Base-by-base conservation (phyloP, 2,329 filamentous ascomycete species). In the Rutstroemia sp. region DNA sequence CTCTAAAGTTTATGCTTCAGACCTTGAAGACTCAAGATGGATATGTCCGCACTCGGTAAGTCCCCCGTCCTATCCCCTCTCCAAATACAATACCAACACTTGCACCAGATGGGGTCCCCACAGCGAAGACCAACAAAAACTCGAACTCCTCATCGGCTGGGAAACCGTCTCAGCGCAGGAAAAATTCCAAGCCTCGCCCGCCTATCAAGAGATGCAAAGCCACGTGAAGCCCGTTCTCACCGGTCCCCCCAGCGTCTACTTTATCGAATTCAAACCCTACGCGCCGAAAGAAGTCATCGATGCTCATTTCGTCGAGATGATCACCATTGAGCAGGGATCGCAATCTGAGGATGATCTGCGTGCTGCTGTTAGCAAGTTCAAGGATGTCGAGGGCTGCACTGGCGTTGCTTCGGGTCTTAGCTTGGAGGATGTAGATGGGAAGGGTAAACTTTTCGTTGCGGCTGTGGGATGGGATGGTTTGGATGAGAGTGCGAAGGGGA, bases 321-420 rank as follows among this genome's bases (percentile, higher is more conserved):
- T 75, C 66, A 57, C 77, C 71, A 55, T 76, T 69, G 52, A 78
- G 69, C 49, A 77, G 73, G 54, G 64, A 61, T 41, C 73, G 69
- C 41, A 66, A 55, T 27, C 75, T 72, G 65, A 77, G 69, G 61
- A 64, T 7, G 57, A 55, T 25, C 60, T 68, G 54, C 62, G 61
- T 12, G 60, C 60, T 38, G 7, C 58, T 16, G 54, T 67, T 8
- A 58, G 63, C 48, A 58, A 58, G n/a, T 63, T 61, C 37, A 61
- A 56, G 21, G 44, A 45, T 52, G 44, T 64, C 14, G 56, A 56
- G 14, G 65, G 66, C 9, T 68, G 64, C 56, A 67, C 65, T 34
- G 64, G 65, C 21, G 60, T 60, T 12, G 61, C 66, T 1, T 54
- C 45, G 2, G 52, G 52, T 17, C 17, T 55, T 19, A 49, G 45